These are phyloP conservation scores for Hawksworthiomyces lignivorus DNA, from an alignment of 2,329 filamentous ascomycete species.

Conservation along the genomic window DNA sequence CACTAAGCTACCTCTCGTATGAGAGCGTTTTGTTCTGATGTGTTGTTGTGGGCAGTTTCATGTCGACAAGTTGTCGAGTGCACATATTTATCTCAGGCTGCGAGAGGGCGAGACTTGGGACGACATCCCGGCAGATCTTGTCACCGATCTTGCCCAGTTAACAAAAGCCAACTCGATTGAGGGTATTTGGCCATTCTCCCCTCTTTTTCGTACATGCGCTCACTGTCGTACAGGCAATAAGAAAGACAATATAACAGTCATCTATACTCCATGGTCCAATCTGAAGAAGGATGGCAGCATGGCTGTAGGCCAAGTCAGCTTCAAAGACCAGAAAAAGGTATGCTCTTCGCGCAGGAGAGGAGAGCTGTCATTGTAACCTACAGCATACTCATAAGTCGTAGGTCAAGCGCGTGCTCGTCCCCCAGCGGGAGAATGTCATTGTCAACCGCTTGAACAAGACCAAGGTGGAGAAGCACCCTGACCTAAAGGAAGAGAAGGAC, in stretches of 20 bases:
- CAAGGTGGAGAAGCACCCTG: conserved; percentile 77
- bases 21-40: too few species aligned
- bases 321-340: conserved; percentile 75
- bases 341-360: too few species aligned
- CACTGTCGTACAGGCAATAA: conserved; percentile 65
- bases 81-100: conserved; percentile 90
- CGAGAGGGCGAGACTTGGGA: conserved; percentile 78
- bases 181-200: conserved; percentile 40
- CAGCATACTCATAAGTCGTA: conserved; percentile 28
- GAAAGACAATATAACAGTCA: conserved; percentile 92
- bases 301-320: conserved; percentile 90
- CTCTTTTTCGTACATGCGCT: neutral
- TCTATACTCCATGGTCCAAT: conserved; percentile 96
- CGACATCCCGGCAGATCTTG: conserved; percentile 61
- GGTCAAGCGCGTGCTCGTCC: conserved; percentile 76
- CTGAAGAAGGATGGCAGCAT: conserved; percentile 92
- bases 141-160: conserved; percentile 88
- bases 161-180: conserved; percentile 99
- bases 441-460: conserved; percentile 99
- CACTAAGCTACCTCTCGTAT: too few species aligned
- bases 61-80: conserved; percentile 92
- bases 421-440: conserved; percentile 76
- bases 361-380: too few species aligned
- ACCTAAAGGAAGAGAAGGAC: conserved; percentile 75
- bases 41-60: too few species aligned